Conservation (phyloP, 495 filamentous ascomycete species). For the Friedmanniomyces endolithicus region DNA sequence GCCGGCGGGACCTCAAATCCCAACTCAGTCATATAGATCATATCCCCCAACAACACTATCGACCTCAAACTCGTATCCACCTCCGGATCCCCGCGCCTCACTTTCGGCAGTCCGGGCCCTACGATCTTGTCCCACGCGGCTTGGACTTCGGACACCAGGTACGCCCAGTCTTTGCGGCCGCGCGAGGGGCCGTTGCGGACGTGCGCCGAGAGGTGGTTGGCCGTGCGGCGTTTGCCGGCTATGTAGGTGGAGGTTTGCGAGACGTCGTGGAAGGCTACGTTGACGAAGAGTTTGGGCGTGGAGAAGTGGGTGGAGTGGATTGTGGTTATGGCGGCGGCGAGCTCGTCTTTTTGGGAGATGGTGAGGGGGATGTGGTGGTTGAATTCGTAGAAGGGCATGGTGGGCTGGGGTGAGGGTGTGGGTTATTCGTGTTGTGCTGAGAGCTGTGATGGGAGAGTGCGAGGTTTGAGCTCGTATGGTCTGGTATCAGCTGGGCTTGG, state of each 20-base stretch:
- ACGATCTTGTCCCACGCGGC: conserved; percentile 16
- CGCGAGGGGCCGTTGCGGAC: conserved; percentile 21
- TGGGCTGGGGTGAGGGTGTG: not conserved
- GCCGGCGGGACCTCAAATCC: conserved; percentile 22
- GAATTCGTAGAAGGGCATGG: conserved; percentile 28
- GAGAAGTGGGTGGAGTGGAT: conserved; percentile 24
- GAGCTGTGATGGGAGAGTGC: too few relatives aligned
- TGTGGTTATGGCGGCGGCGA: conserved; percentile 23
- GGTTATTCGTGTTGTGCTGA: too few relatives aligned
- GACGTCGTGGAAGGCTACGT: conserved; percentile 21
- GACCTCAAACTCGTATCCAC: conserved; percentile 18
- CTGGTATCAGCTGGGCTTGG: too few relatives aligned
- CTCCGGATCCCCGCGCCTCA: conserved; percentile 1
- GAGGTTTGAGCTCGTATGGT: too few relatives aligned
- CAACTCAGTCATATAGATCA: conserved; percentile 19
- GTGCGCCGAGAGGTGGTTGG: conserved; percentile 22
- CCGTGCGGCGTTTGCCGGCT: not conserved
- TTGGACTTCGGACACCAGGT: conserved; percentile 4
- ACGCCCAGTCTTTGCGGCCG: conserved; percentile 12
- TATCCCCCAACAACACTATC: conserved; percentile 21
- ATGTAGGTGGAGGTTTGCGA: conserved; percentile 2
- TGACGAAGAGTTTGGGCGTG: conserved; percentile 23
- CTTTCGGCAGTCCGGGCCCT: conserved; percentile 7
- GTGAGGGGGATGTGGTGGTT: conserved; percentile 19
- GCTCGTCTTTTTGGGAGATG: conserved; percentile 17